These are phyloP conservation scores for Claviceps pazoutovae DNA, from an alignment of 2,329 filamentous ascomycete genomes.

Conservation along the genomic window DNA sequence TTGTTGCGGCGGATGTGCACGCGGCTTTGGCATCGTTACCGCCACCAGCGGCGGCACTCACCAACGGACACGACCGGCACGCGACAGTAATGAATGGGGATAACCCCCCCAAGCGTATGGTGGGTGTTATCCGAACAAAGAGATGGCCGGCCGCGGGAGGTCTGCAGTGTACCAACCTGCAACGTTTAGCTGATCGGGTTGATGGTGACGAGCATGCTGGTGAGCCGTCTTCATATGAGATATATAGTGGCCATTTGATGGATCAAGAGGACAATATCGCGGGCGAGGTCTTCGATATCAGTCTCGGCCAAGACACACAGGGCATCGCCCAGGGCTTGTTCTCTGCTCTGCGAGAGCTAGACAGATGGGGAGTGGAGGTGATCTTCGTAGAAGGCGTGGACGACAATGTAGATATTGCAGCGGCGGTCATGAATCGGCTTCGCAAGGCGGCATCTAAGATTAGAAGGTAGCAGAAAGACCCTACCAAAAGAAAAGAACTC, in stretches of 20 bases:
- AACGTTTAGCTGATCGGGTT: slow-evolving; percentile 8
- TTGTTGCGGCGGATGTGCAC: slow-evolving; percentile 22
- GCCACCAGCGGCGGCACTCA: not conserved
- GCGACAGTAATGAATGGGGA: slow-evolving; percentile 10
- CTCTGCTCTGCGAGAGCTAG: slow-evolving; percentile 71
- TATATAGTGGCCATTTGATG: slow-evolving; percentile 27
- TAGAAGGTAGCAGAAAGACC: slow-evolving; percentile 25
- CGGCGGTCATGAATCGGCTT: slow-evolving; percentile 73
- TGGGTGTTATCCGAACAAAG: slow-evolving; percentile 43
- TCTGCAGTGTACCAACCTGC: slow-evolving; percentile 20
- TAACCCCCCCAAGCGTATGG: slow-evolving; percentile 12
- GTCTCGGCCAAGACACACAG: slow-evolving; percentile 55
- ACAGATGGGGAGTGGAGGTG: slow-evolving; percentile 61
- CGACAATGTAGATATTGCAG: slow-evolving; percentile 67
- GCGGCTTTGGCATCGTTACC: slow-evolving; percentile 4
- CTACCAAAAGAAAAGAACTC: not conserved
- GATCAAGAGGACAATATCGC: slow-evolving; percentile 17
- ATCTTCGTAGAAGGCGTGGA: slow-evolving; percentile 87
- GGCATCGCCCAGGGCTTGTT: slow-evolving; percentile 80
- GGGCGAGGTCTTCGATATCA: slow-evolving; percentile 49
- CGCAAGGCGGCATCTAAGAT: slow-evolving; percentile 60
- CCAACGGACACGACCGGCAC: slow-evolving; percentile 4
- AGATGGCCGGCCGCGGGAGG: slow-evolving; percentile 35
- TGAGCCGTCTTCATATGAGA: slow-evolving; percentile 23
- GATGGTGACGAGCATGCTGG: not conserved